Evolutionary conservation across 2,329 filamentous ascomycete species (phyloP).

Genomic region (Stemphylium vesicarium): DNA sequence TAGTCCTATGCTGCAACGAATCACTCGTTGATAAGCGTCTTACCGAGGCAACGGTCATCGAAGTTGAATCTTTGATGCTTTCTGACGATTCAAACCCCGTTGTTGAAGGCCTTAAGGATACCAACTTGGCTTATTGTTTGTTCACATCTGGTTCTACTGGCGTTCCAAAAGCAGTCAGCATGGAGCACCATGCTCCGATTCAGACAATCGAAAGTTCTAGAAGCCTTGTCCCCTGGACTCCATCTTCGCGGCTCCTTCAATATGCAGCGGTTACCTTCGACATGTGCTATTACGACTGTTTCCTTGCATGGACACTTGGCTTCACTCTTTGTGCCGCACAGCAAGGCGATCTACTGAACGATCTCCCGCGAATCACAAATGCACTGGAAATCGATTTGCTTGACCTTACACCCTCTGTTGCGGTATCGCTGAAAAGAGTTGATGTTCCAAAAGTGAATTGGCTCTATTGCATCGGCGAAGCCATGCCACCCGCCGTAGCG

Average conservation of each 20-base stretch:
- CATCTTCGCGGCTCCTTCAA: conserved; percentile 49
- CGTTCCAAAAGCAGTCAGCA: conserved; percentile 52
- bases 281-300: conserved; percentile 58
- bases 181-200: conserved; percentile 51
- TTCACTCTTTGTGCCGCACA: conserved; percentile 52
- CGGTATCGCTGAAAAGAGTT: conserved; percentile 39
- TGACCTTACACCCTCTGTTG: conserved; percentile 54
- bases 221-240: conserved; percentile 48
- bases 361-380: conserved; percentile 46
- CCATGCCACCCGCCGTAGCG: conserved; percentile 50
- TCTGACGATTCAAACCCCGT: conserved; percentile 29
- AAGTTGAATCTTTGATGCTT: conserved; percentile 19
- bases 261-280: conserved; percentile 54
- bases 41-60: conserved; percentile 18
- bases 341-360: conserved; percentile 48
- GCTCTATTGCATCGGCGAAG: conserved; percentile 55
- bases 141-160: conserved; percentile 56
- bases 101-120: conserved; percentile 30
- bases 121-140: conserved; percentile 51
- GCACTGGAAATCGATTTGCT: conserved; percentile 46
- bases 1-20: conserved; percentile 29
- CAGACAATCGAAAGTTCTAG: conserved; percentile 51
- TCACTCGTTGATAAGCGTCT: background rate
- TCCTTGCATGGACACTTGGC: conserved; percentile 53
- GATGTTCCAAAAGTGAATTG: conserved; percentile 49